Base-by-base conservation (phyloP, 2,329 filamentous ascomycete species). In the Talaromyces sp. region DNA sequence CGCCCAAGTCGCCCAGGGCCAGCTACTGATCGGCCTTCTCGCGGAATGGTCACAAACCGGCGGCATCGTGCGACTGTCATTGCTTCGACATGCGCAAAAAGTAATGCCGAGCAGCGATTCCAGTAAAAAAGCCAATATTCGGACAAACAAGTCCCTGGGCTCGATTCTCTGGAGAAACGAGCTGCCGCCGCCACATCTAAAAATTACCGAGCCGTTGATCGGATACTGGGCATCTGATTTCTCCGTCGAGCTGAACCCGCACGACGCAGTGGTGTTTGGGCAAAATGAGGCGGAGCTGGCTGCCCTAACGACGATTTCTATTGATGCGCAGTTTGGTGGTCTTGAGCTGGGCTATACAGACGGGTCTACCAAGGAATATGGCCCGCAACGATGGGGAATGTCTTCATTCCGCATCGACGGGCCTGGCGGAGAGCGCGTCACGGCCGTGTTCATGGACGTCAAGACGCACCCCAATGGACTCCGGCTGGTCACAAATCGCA, bases 401-500 rank as follows among this genome's bases (percentile, higher is more conserved):
- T 31, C 31, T 27, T 31, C 27, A 2, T 53, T 53, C n/a, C 5
- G 27, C 5, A 53, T 53, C 14, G 50, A 53, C 18, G 50, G 50
- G 27, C 50, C 50, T 30, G 50, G 50, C 27, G 50, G 50, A 4
- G 50, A 53, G 50, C 50, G 50, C 50, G 30, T 53, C 30, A 53
- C 30, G 14, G 50, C 50, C 12, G 50, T 31, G 27, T 53, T 53
- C 18, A 31, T 53, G 12, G 28, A 31, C 9, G 30, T 30, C 14
- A n/a, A 31, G 27, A 31, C 14, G 7, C 50, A 30, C 7, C 50
- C 16, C 10, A 47, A 27, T 10, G 85, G 50, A 12, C 4, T 53
- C 4, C 27, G 50, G 7, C 27, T 53, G 2, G 4, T 53, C 30
- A 53, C 50, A 2, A 53, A 53, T 9, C 50, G 50, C 50, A 8